Evolutionary conservation across 2,329 filamentous ascomycete species (phyloP).

Genomic region (Eurotiales sp.): DNA sequence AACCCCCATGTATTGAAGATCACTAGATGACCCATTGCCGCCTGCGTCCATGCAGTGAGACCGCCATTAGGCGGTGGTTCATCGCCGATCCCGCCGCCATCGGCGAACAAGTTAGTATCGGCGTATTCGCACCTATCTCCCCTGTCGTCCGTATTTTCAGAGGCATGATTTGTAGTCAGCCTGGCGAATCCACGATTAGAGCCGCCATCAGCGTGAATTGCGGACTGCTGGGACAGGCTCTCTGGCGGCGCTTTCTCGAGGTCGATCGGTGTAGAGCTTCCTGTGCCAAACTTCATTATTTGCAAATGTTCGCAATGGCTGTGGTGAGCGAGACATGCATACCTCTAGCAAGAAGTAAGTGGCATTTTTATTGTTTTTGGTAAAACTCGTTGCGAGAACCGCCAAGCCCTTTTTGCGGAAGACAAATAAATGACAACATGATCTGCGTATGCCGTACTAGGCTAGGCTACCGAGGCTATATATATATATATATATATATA

Average conservation of each 20-base stretch:
- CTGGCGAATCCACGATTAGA: neutral
- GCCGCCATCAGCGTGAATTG: neutral
- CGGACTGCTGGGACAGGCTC: neutral
- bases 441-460: no score
- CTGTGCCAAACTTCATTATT: neutral
- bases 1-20: slow-evolving; percentile 41
- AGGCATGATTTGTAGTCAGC: neutral
- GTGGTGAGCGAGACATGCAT: no score
- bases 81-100: neutral
- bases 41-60: neutral
- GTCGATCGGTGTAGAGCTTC: neutral
- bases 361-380: no score
- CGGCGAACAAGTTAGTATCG: neutral
- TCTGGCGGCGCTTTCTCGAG: no score
- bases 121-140: no score
- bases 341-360: no score
- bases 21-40: neutral
- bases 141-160: neutral
- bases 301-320: no score
- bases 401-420: no score
- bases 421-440: no score
- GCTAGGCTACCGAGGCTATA: no score
- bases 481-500: no score
- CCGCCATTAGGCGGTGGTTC: neutral
- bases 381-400: no score